These are phyloP conservation scores for Rossbeevera mucosa DNA, from an alignment of 768 basidiomycete genomes.

Conservation along the genomic window DNA sequence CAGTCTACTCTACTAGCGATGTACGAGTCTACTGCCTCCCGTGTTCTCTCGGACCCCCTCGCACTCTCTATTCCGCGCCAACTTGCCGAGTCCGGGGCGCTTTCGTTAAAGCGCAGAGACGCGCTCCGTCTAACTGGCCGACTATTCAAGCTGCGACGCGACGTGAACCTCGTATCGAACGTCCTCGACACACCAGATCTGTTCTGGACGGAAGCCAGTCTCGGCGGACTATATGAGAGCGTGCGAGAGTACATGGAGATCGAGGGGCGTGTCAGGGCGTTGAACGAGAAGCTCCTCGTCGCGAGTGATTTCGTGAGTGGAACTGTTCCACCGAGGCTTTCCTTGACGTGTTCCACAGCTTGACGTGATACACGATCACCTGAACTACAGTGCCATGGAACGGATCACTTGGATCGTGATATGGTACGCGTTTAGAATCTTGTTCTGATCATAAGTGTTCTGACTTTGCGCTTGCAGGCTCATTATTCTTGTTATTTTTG, in stretches of 20 bases:
- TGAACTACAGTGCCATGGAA: slow-evolving; percentile 87
- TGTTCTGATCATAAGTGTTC: slow-evolving; percentile 37
- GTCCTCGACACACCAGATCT: slow-evolving; percentile 91
- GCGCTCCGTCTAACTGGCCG: slow-evolving; percentile 84
- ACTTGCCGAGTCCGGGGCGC: slow-evolving; percentile 70
- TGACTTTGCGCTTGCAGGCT: slow-evolving; percentile 51
- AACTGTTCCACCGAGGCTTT: neutral
- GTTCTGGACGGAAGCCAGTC: slow-evolving; percentile 91
- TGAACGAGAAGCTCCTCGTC: slow-evolving; percentile 86
- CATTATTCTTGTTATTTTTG: slow-evolving; percentile 85
- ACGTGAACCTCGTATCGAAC: slow-evolving; percentile 88
- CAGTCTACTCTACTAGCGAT: slow-evolving; percentile 90
- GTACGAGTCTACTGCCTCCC: slow-evolving; percentile 76
- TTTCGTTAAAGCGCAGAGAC: slow-evolving; percentile 72
- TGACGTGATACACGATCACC: slow-evolving; percentile 88
- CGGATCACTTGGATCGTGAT: slow-evolving; percentile 82
- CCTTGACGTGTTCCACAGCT: slow-evolving; percentile 43
- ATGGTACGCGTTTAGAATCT: slow-evolving; percentile 44
- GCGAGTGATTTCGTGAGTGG: slow-evolving; percentile 80
- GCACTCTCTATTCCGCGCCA: slow-evolving; percentile 82
- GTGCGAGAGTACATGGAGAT: slow-evolving; percentile 96
- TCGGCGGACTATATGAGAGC: slow-evolving; percentile 86
- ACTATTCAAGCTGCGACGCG: slow-evolving; percentile 82
- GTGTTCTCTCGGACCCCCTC: slow-evolving; percentile 69
- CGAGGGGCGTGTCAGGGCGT: slow-evolving; percentile 67